Evolutionary conservation across 2,329 filamentous ascomycete genomes (phyloP).

Genomic region (Daldinia sp.): DNA sequence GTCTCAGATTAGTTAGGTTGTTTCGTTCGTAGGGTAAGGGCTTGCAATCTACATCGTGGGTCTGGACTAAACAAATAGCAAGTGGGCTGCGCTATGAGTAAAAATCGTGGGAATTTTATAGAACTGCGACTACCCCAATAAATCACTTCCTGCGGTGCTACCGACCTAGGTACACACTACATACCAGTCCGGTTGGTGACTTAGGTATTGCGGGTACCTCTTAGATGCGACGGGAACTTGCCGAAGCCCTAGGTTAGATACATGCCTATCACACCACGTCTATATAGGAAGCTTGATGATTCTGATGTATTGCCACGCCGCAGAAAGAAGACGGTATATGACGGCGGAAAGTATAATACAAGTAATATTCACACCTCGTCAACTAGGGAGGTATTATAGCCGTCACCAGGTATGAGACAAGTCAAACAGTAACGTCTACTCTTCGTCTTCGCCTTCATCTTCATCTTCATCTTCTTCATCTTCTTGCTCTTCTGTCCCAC

Average conservation of each 20-base stretch:
- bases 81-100: neutral
- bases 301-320: neutral
- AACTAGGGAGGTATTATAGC: neutral
- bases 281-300: neutral
- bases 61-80: conserved; percentile 1
- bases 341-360: neutral
- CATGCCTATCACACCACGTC: too few relatives aligned
- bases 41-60: conserved; percentile 1
- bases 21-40: neutral
- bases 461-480: conserved; percentile 9
- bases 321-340: neutral
- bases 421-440: neutral
- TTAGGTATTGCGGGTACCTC: neutral
- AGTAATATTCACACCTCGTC: neutral
- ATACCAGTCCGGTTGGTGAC: too few relatives aligned
- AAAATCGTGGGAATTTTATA: neutral
- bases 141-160: neutral
- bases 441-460: conserved; percentile 4
- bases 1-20: too few relatives aligned
- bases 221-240: neutral
- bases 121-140: neutral
- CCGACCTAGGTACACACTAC: neutral
- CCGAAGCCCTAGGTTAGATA: neutral
- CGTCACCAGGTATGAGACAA: neutral
- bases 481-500: conserved; percentile 30